phyloP scores from a whole-genome alignment of 2,329 filamentous ascomycete genomes.

The Hortaea werneckii region DNA sequence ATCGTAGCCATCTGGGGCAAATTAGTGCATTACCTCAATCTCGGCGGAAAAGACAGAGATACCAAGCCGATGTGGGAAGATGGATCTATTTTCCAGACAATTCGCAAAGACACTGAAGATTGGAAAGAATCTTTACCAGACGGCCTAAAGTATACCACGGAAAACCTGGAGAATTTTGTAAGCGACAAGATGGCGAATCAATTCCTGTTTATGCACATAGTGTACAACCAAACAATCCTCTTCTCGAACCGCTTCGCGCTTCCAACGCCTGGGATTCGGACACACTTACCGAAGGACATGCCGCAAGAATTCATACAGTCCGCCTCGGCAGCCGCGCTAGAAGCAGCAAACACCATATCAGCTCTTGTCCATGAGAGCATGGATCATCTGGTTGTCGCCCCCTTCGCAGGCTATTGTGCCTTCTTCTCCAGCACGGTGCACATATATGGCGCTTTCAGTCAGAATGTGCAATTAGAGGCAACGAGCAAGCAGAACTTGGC shows the following conservation, averaged over 20 bases:
- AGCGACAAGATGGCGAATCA: slow-evolving; percentile 82
- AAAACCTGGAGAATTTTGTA: slow-evolving; percentile 76
- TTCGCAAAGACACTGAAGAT: slow-evolving; percentile 61
- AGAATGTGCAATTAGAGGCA: slow-evolving; percentile 63
- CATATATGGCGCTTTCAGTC: slow-evolving; percentile 82
- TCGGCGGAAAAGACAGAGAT: slow-evolving; percentile 76
- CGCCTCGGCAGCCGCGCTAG: slow-evolving; percentile 64
- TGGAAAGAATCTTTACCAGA: slow-evolving; percentile 62
- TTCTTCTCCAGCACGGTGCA: slow-evolving; percentile 93
- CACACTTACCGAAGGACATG: slow-evolving; percentile 51
- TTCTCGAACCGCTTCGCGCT: slow-evolving; percentile 86
- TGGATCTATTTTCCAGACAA: slow-evolving; percentile 62
- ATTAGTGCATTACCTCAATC: slow-evolving; percentile 80
- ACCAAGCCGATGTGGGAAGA: slow-evolving; percentile 68
- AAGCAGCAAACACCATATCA: slow-evolving; percentile 79
- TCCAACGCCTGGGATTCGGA: slow-evolving; percentile 52
- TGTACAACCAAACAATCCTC: slow-evolving; percentile 77
- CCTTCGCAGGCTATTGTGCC: slow-evolving; percentile 89
- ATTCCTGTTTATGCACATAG: slow-evolving; percentile 84
- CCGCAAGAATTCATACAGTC: slow-evolving; percentile 69
- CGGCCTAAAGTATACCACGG: slow-evolving; percentile 60
- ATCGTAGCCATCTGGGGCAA: slow-evolving; percentile 81
- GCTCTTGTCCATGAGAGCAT: slow-evolving; percentile 71
- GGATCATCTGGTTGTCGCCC: slow-evolving; percentile 71
- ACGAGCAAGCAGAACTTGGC: slow-evolving; percentile 75